Conservation (phyloP, 495 filamentous ascomycete species). For the Penicillium cinerascens region DNA sequence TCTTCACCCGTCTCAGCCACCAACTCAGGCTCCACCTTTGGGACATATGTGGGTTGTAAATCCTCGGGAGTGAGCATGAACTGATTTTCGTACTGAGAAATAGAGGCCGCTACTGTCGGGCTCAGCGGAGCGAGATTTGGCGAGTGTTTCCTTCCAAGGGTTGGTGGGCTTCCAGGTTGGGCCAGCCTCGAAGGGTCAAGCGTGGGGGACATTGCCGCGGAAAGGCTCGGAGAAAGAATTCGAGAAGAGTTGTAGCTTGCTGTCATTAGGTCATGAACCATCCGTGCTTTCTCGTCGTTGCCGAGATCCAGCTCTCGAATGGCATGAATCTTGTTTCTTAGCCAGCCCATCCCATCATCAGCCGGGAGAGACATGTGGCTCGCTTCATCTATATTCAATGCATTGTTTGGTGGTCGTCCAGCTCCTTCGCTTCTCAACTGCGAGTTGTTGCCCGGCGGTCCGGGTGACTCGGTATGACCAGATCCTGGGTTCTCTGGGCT, state of each 20-base stretch:
- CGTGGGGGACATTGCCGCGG: conserved; percentile 25
- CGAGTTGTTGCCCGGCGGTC: background rate
- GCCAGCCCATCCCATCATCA: conserved; percentile 83
- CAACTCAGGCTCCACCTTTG: conserved; percentile 39
- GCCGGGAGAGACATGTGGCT: conserved; percentile 61
- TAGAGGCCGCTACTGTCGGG: conserved; percentile 29
- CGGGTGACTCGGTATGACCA: background rate
- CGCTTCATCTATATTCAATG: conserved; percentile 16
- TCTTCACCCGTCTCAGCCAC: conserved; percentile 40
- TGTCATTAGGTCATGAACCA: conserved; percentile 81
- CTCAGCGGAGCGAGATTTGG: conserved; percentile 29
- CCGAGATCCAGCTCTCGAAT: conserved; percentile 63
- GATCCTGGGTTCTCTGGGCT: background rate
- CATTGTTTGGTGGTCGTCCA: conserved; percentile 1
- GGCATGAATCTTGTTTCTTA: conserved; percentile 72
- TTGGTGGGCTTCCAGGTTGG: conserved; percentile 31
- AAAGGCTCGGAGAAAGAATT: conserved; percentile 27
- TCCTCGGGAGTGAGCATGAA: conserved; percentile 73
- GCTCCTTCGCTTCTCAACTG: background rate
- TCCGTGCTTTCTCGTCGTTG: conserved; percentile 71
- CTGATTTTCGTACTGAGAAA: conserved; percentile 41
- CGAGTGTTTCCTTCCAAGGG: conserved; percentile 23
- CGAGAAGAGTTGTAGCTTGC: conserved; percentile 64
- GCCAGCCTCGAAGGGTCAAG: conserved; percentile 38
- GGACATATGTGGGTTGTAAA: conserved; percentile 65